phyloP scores from a whole-genome alignment of 176 grass and related monocot species.

The Hsuehochloa calcarea region DNA sequence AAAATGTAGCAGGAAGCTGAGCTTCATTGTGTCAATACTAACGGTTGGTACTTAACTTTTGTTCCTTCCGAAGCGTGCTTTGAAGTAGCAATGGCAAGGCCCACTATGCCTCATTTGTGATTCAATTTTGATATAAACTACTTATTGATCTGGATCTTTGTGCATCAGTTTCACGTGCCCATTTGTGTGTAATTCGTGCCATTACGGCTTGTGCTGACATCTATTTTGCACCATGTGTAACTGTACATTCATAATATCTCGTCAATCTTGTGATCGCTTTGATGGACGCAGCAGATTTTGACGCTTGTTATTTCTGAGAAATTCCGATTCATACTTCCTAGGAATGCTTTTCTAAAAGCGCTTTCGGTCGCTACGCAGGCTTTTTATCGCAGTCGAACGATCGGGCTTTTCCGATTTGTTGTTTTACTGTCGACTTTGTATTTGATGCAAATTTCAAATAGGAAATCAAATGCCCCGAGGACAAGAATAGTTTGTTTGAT shows the following conservation, averaged over 20 bases:
- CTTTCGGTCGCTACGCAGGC: no score
- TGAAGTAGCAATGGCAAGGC: not conserved
- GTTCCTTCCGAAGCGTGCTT: not conserved
- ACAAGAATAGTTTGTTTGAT: no score
- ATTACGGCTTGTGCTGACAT: not conserved
- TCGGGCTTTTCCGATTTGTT: no score
- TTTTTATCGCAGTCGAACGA: no score
- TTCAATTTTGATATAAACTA: constrained; percentile 16
- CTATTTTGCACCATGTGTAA: not conserved
- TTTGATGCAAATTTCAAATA: no score
- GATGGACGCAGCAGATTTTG: not conserved
- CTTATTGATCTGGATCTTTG: not conserved
- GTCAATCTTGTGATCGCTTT: not conserved
- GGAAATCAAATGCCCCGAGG: no score
- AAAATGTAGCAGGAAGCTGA: not conserved
- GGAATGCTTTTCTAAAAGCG: no score
- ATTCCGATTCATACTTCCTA: not conserved
- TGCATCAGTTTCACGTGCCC: not conserved
- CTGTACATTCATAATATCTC: not conserved
- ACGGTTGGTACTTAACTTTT: not conserved
- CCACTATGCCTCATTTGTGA: not conserved
- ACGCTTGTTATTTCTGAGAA: not conserved
- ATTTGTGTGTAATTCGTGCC: not conserved
- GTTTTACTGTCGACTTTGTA: no score
- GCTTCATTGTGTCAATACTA: not conserved